A percentile compares a stretch with the other conserved stretches of the same genome.
These are phyloP conservation scores for Urostyla sp. DNA, from an alignment of 73 alveolate species.

Conservation along the genomic window DNA sequence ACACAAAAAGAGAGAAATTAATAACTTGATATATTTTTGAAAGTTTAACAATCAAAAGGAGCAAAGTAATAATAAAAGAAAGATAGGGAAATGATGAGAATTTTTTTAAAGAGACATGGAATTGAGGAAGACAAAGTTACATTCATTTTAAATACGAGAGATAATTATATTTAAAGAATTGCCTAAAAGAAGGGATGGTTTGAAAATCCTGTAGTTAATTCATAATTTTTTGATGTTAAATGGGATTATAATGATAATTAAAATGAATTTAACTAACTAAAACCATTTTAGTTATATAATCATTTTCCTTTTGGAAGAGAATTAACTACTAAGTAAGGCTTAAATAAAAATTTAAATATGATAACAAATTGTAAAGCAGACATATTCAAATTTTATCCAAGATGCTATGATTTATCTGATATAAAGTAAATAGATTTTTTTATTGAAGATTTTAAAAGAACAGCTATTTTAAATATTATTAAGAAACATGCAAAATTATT, in stretches of 20 bases:
- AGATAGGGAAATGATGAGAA: conserved; percentile 54
- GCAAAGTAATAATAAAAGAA: background rate
- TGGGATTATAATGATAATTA: conserved; percentile 76
- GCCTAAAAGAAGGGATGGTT: conserved; percentile 58
- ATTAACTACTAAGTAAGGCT: conserved; percentile 77
- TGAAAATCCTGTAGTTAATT: conserved; percentile 58
- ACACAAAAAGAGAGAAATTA: conserved; percentile 2
- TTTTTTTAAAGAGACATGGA: conserved; percentile 48
- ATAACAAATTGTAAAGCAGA: conserved; percentile 57
- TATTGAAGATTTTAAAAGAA: conserved; percentile 73
- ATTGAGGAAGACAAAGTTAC: conserved; percentile 48
- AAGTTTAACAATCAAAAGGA: conserved; percentile 16
- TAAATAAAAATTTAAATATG: conserved; percentile 66
- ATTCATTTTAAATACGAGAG: conserved; percentile 52
- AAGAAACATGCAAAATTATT: conserved; percentile 59
- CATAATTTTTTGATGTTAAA: conserved; percentile 73
- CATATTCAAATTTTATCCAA: conserved; percentile 70
- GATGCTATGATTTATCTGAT: conserved; percentile 84
- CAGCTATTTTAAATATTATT: conserved; percentile 59
- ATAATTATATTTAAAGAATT: conserved; percentile 51
- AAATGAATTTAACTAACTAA: conserved; percentile 66
- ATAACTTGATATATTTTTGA: conserved; percentile 14
- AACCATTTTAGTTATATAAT: conserved; percentile 70
- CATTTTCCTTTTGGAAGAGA: conserved; percentile 81
- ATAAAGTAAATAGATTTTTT: conserved; percentile 68